Base-by-base conservation (phyloP, 2,329 filamentous ascomycete genomes). In the Aureobasidium leucospermi region DNA sequence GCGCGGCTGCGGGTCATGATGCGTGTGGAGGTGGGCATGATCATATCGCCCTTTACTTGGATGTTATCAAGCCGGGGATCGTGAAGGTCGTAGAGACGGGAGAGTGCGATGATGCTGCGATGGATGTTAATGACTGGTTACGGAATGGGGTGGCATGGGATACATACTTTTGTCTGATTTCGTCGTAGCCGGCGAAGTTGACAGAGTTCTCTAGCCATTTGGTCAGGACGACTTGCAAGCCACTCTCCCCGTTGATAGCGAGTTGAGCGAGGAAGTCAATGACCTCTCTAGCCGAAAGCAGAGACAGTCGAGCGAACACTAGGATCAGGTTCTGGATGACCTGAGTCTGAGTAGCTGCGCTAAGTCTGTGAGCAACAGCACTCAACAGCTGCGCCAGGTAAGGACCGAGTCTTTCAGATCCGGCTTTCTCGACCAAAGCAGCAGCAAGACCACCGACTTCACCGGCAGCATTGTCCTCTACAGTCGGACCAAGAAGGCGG, bases 151-250 rank as follows among this genome's bases (percentile, higher is more conserved):
- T 31, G 15, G 23, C 3, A 32, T 5, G 38, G 10, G 10, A 1
- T n/a, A 78, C 85, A 73, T 78, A 92, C 89, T 97, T 99, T 73
- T 96, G 90, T 66, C 92, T 85, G 67, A 97, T 97, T 73, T 96
- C 93, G 67, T 97, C 92, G 67, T 96, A 99, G 11, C 94, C 94
- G n/a, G 91, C 91, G 75, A 99, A 99, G 73, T 88, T 96, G 73
- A 96, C 84, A 4, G 91, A 96, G 74, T 97, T 96, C 76, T 97
- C 94, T 1, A 99, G 79, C 94, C 94, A 99, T 75, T 97, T 96
- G 74, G 86, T 82, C 65, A 97, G 77, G 3, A 99, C 94, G 28
- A 96, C 86, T 64, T 92, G 85, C 7, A 99, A 77, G n/a, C 92
- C 94, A 68, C 82, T 95, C 69, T 88, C 81, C 16, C 86, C 86